These are phyloP conservation scores for Gigaspora rosea DNA, from an alignment of 192 early-diverging fungal genomes.

Conservation along the genomic window DNA sequence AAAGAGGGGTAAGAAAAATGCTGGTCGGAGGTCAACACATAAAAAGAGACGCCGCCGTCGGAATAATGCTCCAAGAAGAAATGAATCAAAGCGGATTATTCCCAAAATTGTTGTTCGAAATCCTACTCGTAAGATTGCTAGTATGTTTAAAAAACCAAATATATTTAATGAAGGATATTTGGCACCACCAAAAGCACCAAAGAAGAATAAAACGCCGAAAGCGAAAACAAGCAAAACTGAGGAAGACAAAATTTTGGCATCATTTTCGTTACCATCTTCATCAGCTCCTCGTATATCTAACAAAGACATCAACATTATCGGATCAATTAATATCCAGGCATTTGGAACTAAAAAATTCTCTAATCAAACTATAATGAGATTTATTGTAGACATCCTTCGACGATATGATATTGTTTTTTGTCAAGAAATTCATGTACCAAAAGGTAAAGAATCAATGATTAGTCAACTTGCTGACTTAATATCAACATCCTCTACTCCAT, in stretches of 20 bases:
- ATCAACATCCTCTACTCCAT: constrained; percentile 25
- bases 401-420: constrained; percentile 31
- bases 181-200: too few species aligned
- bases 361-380: constrained; percentile 14
- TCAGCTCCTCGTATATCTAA: constrained; percentile 6
- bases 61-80: too few species aligned
- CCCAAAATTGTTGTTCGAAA: too few species aligned
- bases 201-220: too few species aligned
- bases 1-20: too few species aligned
- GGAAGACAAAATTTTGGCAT: neutral
- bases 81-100: too few species aligned
- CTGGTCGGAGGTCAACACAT: too few species aligned
- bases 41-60: too few species aligned
- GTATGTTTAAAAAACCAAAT: too few species aligned
- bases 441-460: constrained; percentile 18
- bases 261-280: constrained; percentile 17
- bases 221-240: too few species aligned
- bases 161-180: too few species aligned
- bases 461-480: neutral
- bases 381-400: constrained; percentile 26
- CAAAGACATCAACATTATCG: constrained; percentile 16
- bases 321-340: constrained; percentile 29
- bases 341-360: constrained; percentile 30
- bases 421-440: constrained; percentile 29
- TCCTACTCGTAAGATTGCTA: too few species aligned